These are phyloP conservation scores for Globisporangium nagaii DNA, from an alignment of 352 stramenopile species.

Conservation along the genomic window DNA sequence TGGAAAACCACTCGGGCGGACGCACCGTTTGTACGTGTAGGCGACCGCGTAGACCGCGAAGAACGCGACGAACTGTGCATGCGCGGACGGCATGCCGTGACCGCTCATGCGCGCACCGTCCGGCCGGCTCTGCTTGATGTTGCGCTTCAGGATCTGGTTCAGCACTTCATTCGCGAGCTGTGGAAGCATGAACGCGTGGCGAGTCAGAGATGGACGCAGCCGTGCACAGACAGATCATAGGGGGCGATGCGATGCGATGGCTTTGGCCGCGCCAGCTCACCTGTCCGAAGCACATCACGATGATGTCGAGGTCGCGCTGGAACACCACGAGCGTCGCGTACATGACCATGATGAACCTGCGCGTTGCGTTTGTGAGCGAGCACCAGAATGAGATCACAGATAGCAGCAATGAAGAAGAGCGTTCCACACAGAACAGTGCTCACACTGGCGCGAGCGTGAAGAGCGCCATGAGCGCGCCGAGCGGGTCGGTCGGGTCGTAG, in stretches of 20 bases:
- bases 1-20: background rate
- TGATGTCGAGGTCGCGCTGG: slow-evolving; percentile 73
- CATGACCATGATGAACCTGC: slow-evolving; percentile 83
- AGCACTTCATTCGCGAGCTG: slow-evolving; percentile 68
- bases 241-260: no score
- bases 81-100: slow-evolving; percentile 71
- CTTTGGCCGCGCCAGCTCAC: no score
- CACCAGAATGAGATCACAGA: background rate
- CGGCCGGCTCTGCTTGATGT: slow-evolving; percentile 64
- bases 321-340: slow-evolving; percentile 72
- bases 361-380: no score
- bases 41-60: slow-evolving; percentile 66
- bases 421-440: no score
- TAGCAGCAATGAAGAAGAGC: no score
- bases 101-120: slow-evolving; percentile 58
- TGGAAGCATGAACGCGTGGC: no score
- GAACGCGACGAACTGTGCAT: slow-evolving; percentile 81
- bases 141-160: slow-evolving; percentile 77
- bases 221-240: no score
- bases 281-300: slow-evolving; percentile 67
- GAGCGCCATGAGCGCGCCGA: slow-evolving; percentile 62
- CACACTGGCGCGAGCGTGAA: slow-evolving; percentile 75
- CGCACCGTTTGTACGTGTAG: slow-evolving; percentile 63
- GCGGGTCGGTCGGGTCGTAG: slow-evolving; percentile 67
- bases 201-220: no score